These are phyloP conservation scores for Aspergillus funiculosus DNA, from an alignment of 495 filamentous ascomycete genomes.

Conservation along the genomic window DNA sequence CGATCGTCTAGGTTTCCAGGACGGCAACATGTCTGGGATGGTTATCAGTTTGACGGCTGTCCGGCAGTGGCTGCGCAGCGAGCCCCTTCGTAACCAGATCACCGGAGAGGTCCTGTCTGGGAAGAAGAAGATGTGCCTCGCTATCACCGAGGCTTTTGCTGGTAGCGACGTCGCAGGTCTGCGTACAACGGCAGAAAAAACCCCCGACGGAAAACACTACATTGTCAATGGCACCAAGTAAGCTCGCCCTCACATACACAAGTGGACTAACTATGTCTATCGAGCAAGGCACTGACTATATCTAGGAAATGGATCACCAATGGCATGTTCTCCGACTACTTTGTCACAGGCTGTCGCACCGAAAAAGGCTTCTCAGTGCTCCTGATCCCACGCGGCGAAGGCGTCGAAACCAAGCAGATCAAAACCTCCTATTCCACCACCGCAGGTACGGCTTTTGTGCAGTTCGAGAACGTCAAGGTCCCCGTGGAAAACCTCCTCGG, in stretches of 20 bases:
- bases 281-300: neutral
- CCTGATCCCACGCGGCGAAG: slow-evolving; percentile 64
- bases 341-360: slow-evolving; percentile 75
- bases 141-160: slow-evolving; percentile 86
- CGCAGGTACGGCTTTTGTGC: slow-evolving; percentile 73
- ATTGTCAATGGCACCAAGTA: slow-evolving; percentile 80
- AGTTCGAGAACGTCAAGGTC: slow-evolving; percentile 84
- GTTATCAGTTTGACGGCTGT: slow-evolving; percentile 77
- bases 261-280: no score
- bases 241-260: neutral
- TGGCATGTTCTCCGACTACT: slow-evolving; percentile 78
- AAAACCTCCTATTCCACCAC: slow-evolving; percentile 81
- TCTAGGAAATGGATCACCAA: slow-evolving; percentile 85
- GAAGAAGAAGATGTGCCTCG: slow-evolving; percentile 81
- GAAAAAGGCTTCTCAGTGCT: slow-evolving; percentile 77
- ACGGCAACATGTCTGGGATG: slow-evolving; percentile 70
- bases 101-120: slow-evolving; percentile 68
- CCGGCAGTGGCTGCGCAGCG: slow-evolving; percentile 69
- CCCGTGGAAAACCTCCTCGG: slow-evolving; percentile 74
- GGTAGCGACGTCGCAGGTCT: slow-evolving; percentile 82
- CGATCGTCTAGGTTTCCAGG: slow-evolving; percentile 39
- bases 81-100: slow-evolving; percentile 57
- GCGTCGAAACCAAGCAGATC: slow-evolving; percentile 69
- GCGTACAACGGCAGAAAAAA: slow-evolving; percentile 75
- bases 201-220: slow-evolving; percentile 75